These are phyloP conservation scores for Adansonia digitata DNA, from an alignment of 345 rosid species.

Conservation along the genomic window DNA sequence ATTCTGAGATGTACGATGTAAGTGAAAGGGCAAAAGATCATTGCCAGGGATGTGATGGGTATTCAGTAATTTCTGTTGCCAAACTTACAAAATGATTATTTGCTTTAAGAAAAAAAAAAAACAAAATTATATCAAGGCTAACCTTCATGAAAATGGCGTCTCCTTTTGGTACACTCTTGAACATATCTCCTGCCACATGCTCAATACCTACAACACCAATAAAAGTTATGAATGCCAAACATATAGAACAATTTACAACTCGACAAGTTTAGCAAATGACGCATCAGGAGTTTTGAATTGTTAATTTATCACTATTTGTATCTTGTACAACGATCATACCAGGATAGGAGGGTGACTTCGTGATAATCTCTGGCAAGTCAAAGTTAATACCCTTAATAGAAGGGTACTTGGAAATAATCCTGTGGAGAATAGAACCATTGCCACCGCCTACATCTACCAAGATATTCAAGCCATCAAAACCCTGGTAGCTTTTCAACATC, in stretches of 20 bases:
- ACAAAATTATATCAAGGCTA: background rate
- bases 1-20: too few species aligned
- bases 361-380: slow-evolving; percentile 34
- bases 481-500: slow-evolving; percentile 36
- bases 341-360: slow-evolving; percentile 27
- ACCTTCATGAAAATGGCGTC: slow-evolving; percentile 77
- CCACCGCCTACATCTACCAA: slow-evolving; percentile 59
- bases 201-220: background rate
- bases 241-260: background rate
- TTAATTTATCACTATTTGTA: background rate
- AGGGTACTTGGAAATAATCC: slow-evolving; percentile 41
- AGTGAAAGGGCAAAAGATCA: background rate
- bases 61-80: background rate
- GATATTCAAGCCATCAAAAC: slow-evolving; percentile 32
- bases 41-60: background rate
- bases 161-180: slow-evolving; percentile 43
- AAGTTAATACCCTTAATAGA: slow-evolving; percentile 44
- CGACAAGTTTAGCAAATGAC: background rate
- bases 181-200: slow-evolving; percentile 19
- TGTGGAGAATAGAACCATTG: slow-evolving; percentile 42
- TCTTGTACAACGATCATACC: slow-evolving; percentile 17
- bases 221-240: background rate
- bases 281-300: background rate
- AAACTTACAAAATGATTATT: background rate
- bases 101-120: background rate